Percentiles rank a stretch among this genome's conserved stretches.
Evolutionary conservation across 129 eudicot genomes (phyloP).

Genomic region (Flaveria robusta): DNA sequence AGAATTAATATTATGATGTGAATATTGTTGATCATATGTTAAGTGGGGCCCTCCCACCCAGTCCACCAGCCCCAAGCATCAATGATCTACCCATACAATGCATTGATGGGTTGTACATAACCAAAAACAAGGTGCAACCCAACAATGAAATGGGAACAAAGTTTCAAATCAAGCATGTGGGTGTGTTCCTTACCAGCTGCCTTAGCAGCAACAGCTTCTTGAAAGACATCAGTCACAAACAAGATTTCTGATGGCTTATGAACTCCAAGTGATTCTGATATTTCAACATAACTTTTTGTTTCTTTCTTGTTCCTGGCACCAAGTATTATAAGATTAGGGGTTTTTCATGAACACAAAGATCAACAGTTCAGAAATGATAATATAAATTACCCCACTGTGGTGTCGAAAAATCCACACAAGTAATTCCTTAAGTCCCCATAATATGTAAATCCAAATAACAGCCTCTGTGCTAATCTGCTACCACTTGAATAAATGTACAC

Average conservation of each 20-base stretch:
- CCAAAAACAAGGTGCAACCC: conserved; percentile 7
- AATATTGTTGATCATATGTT: neutral
- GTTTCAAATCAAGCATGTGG: conserved; percentile 1
- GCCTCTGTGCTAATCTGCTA: conserved; percentile 96
- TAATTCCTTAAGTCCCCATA: conserved; percentile 81
- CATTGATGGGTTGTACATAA: too few relatives aligned
- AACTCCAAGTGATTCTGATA: conserved; percentile 75
- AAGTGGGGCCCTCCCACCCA: too few relatives aligned
- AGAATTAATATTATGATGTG: neutral
- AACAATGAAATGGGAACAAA: neutral
- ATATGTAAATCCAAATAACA: conserved; percentile 80
- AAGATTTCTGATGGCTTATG: conserved; percentile 75
- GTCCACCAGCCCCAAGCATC: too few relatives aligned
- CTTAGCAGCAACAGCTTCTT: conserved; percentile 94
- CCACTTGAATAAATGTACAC: conserved; percentile 97
- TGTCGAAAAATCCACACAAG: conserved; percentile 80
- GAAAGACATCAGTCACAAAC: conserved; percentile 80
- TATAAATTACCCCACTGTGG: conserved; percentile 74
- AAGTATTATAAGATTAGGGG: neutral
- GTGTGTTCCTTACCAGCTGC: conserved; percentile 73
- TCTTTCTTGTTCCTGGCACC: conserved; percentile 74
- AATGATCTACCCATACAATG: neutral
- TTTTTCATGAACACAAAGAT: conserved; percentile 7
- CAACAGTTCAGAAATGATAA: neutral
- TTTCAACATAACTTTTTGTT: conserved; percentile 73